A percentile compares a stretch with the other conserved stretches of the same genome.
phyloP scores from a whole-genome alignment of 345 rosid genomes.

The Eutrema heterophyllum region DNA sequence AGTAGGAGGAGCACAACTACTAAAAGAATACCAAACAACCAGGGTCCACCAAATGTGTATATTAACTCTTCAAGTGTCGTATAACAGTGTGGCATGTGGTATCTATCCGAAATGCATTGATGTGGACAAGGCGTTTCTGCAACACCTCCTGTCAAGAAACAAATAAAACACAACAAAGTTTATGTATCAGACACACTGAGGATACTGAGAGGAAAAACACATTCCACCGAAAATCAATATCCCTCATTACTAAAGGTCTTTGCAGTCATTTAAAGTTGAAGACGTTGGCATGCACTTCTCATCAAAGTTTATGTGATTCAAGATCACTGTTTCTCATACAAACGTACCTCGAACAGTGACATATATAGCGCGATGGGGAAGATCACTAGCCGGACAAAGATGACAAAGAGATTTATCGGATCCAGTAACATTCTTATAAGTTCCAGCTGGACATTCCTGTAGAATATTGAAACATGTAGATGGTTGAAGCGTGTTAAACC shows the following conservation, averaged over 20 bases:
- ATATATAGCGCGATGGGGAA: conserved; percentile 73
- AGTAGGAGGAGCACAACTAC: conserved; percentile 70
- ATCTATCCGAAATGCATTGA: conserved; percentile 76
- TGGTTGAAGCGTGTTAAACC: conserved; percentile 3
- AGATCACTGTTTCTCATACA: not conserved
- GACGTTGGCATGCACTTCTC: not conserved
- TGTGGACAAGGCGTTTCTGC: conserved; percentile 85
- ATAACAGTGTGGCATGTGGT: conserved; percentile 88
- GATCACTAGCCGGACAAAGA: conserved; percentile 55
- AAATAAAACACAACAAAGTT: not conserved
- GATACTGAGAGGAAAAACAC: not conserved
- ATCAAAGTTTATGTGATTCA: not conserved
- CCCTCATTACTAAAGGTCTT: not conserved
- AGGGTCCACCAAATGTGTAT: conserved; percentile 95
- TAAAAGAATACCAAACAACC: conserved; percentile 73
- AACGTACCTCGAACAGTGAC: conserved; percentile 53
- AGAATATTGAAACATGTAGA: conserved; percentile 6
- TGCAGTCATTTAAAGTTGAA: not conserved
- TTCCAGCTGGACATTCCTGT: conserved; percentile 96
- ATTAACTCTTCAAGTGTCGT: conserved; percentile 86
- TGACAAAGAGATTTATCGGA: conserved; percentile 62
- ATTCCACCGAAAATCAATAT: not conserved
- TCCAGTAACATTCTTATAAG: conserved; percentile 80
- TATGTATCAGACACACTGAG: not conserved
- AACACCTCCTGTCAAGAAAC: conserved; percentile 62